Percentiles rank a stretch among this genome's conserved stretches.
phyloP scores from a whole-genome alignment of 2,329 filamentous ascomycete genomes.

The Cordyceps javanica region DNA sequence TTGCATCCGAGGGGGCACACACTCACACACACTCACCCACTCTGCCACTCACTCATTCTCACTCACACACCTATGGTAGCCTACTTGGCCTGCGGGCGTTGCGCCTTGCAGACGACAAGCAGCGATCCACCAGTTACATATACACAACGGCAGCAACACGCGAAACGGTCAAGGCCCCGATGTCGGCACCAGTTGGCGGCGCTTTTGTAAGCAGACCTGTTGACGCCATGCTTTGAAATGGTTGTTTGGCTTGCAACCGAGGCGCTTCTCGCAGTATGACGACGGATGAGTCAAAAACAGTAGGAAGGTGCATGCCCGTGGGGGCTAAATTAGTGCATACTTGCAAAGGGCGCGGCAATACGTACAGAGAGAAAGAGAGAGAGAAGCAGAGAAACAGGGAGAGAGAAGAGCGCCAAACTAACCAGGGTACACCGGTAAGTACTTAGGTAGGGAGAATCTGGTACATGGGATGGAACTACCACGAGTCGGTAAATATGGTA shows the following conservation, averaged over 20 bases:
- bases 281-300: not conserved
- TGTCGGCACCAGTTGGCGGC: not conserved
- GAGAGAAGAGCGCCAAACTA: too few relatives aligned
- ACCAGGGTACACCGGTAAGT: too few relatives aligned
- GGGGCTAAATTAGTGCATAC: not conserved
- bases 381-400: too few relatives aligned
- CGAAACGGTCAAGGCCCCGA: not conserved
- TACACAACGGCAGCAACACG: not conserved
- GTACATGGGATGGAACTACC: too few relatives aligned
- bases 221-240: not conserved
- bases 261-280: not conserved
- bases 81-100: not conserved
- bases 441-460: too few relatives aligned
- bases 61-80: not conserved
- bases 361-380: not conserved
- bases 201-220: not conserved
- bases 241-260: not conserved
- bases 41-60: not conserved
- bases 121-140: not conserved
- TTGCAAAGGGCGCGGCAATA: not conserved
- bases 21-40: not conserved
- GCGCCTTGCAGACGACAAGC: conserved; percentile 1
- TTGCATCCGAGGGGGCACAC: not conserved
- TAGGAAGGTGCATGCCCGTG: not conserved
- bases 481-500: too few relatives aligned